Evolutionary conservation across 2,329 filamentous ascomycete species (phyloP).

Genomic region (Diaporthe citri): DNA sequence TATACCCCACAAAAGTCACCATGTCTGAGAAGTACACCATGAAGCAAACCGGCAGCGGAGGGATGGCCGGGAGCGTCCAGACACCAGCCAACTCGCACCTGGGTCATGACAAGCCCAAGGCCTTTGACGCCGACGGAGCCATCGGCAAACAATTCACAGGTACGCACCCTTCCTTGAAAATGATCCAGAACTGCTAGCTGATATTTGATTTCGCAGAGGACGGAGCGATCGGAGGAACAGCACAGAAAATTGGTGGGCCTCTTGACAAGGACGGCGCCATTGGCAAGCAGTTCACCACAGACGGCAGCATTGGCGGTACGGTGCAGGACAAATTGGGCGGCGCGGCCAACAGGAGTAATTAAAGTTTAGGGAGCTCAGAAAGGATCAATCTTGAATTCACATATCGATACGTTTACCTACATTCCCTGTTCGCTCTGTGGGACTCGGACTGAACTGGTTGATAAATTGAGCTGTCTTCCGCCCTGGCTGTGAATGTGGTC

Average conservation of each 20-base stretch:
- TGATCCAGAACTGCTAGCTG: neutral
- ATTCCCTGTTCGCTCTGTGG: no score
- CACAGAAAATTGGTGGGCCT: conserved; percentile 63
- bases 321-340: conserved; percentile 62
- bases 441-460: no score
- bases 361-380: neutral
- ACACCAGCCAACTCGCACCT: conserved; percentile 46
- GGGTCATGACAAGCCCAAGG: conserved; percentile 51
- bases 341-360: conserved; percentile 44
- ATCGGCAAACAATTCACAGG: conserved; percentile 69
- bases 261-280: conserved; percentile 64
- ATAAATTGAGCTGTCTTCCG: no score
- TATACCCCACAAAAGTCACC: neutral
- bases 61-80: conserved; percentile 35
- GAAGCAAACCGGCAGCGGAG: conserved; percentile 36
- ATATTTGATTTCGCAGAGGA: conserved; percentile 48
- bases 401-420: no score
- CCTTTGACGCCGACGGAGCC: conserved; percentile 62
- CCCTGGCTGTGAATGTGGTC: no score
- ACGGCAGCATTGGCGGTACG: conserved; percentile 65
- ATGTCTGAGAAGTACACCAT: conserved; percentile 40
- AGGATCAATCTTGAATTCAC: no score
- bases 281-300: conserved; percentile 67
- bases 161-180: conserved; percentile 41
- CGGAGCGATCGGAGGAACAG: conserved; percentile 63